Base-by-base conservation (phyloP, 2,329 filamentous ascomycete species). In the Colletotrichum navitas region DNA sequence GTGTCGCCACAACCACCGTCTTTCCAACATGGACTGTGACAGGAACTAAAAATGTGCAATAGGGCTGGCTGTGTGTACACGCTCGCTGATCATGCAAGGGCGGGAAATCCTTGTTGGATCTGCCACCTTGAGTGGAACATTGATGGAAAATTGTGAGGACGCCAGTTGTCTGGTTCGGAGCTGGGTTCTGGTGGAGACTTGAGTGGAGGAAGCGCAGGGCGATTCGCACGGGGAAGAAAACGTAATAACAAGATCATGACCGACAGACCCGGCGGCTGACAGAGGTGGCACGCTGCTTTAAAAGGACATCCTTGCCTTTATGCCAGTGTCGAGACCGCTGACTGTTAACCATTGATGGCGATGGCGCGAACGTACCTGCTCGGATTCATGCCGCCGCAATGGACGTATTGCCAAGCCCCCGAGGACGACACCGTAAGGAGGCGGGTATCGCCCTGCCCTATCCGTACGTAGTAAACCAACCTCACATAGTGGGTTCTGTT, bases 71-170 rank as follows among this genome's bases (percentile, higher is more conserved):
- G 43, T 60, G 52, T 36, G n/a, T 54, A 43, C 29, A 36, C 32
- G 52, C 36, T 59, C n/a, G 61, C 24, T 47, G 65, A 68, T 71
- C 68, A 52, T 54, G 59, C n/a, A 47, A 63, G 54, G 54, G 47
- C 26, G 68, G 51, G 64, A 58, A 45, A 43, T 43, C 64, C 64
- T 51, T 58, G 61, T n/a, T 52, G 26, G 43, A 24, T 45, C 41
- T 55, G 2, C 12, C 12, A 34, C 26, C 32, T 54, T 21, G 21
- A 32, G 58, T 71, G 59, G 51, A 45, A 52, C 63, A 45, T 14
- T 11, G 32, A 51, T 39, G 21, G 41, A 43, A 32, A 41, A 45
- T 54, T 34, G 59, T 60, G 68, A 49, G 41, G 51, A 29, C 41
- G 43, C 66, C 66, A 58, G 26, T 24, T 60, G 51, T 59, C 41